Percentiles rank a stretch among this genome's conserved stretches.
Evolutionary conservation across 352 stramenopile species (phyloP).

Genomic region (Phytophthora sp.): DNA sequence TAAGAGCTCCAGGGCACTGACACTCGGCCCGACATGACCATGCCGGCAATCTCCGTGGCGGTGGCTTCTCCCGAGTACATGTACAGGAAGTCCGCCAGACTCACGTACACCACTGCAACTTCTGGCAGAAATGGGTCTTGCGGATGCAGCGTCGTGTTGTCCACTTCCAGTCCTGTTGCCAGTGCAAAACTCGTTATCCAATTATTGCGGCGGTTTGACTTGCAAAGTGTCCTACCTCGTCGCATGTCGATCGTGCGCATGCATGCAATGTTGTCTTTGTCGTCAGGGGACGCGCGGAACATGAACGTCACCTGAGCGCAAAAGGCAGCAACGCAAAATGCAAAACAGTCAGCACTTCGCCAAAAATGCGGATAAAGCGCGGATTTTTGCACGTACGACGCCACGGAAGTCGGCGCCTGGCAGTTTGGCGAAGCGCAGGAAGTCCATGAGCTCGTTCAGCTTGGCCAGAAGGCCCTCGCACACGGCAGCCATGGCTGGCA

Average conservation of each 20-base stretch:
- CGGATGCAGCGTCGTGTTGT: conserved; percentile 47
- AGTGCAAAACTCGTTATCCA: too few relatives aligned
- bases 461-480: conserved; percentile 81
- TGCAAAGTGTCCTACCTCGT: conserved; percentile 44
- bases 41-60: conserved; percentile 76
- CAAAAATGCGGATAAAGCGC: not conserved
- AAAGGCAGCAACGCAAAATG: not conserved
- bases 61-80: conserved; percentile 88
- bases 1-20: conserved; percentile 84
- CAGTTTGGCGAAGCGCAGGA: conserved; percentile 68
- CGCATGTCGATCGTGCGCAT: conserved; percentile 84
- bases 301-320: conserved; percentile 85
- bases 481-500: conserved; percentile 32
- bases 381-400: conserved; percentile 39
- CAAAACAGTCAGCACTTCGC: not conserved
- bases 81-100: conserved; percentile 82
- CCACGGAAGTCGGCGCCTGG: conserved; percentile 56
- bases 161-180: conserved; percentile 58
- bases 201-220: too few relatives aligned
- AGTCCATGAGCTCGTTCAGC: conserved; percentile 88
- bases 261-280: conserved; percentile 60
- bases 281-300: conserved; percentile 58
- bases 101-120: conserved; percentile 77
- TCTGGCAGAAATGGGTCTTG: conserved; percentile 63
- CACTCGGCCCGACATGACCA: conserved; percentile 88